Evolutionary conservation across 257 asterid genomes (phyloP).

Genomic region (Solanum ossicruentum): DNA sequence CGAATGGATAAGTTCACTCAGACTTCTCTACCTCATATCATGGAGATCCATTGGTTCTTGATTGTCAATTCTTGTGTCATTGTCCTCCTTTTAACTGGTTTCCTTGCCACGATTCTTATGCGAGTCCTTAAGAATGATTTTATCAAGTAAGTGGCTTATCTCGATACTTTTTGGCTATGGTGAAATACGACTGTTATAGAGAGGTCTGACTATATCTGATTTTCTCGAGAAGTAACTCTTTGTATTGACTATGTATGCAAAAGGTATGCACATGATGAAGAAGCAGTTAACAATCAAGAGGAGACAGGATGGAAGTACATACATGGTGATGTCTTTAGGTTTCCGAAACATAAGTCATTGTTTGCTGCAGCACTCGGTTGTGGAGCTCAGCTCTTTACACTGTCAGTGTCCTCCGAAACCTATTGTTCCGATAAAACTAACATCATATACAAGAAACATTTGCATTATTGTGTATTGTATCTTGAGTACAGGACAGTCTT

Average conservation of each 20-base stretch:
- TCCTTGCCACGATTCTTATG: constrained; percentile 58
- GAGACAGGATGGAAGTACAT: constrained; percentile 77
- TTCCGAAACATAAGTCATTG: constrained; percentile 45
- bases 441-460: background rate
- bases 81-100: constrained; percentile 55
- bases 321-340: constrained; percentile 69
- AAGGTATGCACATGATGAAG: constrained; percentile 74
- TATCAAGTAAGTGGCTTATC: constrained; percentile 40
- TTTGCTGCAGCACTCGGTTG: constrained; percentile 61
- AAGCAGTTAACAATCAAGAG: constrained; percentile 54
- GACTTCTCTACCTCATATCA: constrained; percentile 42
- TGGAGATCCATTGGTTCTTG: constrained; percentile 71
- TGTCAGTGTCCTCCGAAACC: constrained; percentile 23
- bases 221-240: background rate
- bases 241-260: background rate
- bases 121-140: constrained; percentile 64
- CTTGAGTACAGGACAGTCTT: constrained; percentile 33
- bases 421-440: background rate
- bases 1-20: constrained; percentile 64
- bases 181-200: background rate
- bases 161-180: background rate
- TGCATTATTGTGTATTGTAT: background rate
- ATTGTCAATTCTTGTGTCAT: constrained; percentile 63
- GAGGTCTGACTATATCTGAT: background rate
- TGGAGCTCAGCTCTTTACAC: constrained; percentile 60